phyloP scores from a whole-genome alignment of 2,329 filamentous ascomycete species.

The Alternaria conjuncta region DNA sequence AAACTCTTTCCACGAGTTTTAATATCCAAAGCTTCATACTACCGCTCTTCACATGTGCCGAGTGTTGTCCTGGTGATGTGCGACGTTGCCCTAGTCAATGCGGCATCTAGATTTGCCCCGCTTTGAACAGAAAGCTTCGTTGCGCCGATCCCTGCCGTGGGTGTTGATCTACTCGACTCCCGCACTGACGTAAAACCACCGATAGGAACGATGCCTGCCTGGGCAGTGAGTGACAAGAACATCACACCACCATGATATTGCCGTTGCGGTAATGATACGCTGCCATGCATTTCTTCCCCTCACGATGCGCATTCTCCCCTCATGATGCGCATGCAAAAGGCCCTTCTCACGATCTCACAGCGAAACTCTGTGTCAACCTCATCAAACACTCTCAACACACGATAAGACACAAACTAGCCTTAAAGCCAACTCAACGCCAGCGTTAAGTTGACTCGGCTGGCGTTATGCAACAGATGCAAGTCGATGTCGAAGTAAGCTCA shows the following conservation, averaged over 20 bases:
- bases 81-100: background rate
- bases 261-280: background rate
- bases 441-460: background rate
- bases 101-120: background rate
- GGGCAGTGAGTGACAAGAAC: background rate
- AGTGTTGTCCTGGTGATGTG: background rate
- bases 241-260: background rate
- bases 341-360: background rate
- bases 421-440: background rate
- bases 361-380: background rate
- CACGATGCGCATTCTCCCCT: background rate
- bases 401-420: background rate
- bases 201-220: background rate
- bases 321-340: background rate
- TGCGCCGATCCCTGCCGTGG: background rate
- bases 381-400: background rate
- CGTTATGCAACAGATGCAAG: background rate
- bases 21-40: background rate
- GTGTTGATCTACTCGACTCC: background rate
- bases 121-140: background rate
- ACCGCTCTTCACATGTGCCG: background rate
- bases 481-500: constrained; percentile 17
- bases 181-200: background rate
- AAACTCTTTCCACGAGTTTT: background rate
- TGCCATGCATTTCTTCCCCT: background rate